Evolutionary conservation across 768 basidiomycete genomes (phyloP).

Genomic region (Russula ochroleuca): DNA sequence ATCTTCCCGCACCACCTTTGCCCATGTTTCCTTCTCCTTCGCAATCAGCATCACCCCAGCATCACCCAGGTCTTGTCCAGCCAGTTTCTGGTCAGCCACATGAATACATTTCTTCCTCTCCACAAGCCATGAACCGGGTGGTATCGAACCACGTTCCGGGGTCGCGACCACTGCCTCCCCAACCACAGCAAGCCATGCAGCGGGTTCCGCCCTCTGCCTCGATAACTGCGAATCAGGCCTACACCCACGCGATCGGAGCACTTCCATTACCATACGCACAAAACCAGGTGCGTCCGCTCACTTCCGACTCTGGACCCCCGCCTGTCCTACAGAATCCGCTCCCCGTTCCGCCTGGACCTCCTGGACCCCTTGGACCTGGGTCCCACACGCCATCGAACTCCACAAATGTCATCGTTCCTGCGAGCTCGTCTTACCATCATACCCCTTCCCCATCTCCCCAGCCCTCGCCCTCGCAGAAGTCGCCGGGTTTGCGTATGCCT

Average conservation of each 20-base stretch:
- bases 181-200: slow-evolving; percentile 20
- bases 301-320: slow-evolving; percentile 7
- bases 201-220: slow-evolving; percentile 6
- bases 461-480: slow-evolving; percentile 17
- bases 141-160: slow-evolving; percentile 24
- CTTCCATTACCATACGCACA: slow-evolving; percentile 7
- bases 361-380: slow-evolving; percentile 26
- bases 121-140: slow-evolving; percentile 9
- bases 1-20: slow-evolving; percentile 26
- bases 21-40: slow-evolving; percentile 39
- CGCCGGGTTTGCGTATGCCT: slow-evolving; percentile 12
- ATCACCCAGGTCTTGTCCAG: slow-evolving; percentile 7
- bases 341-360: slow-evolving; percentile 28
- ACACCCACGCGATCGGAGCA: slow-evolving; percentile 8
- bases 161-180: slow-evolving; percentile 27
- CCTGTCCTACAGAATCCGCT: slow-evolving; percentile 22
- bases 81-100: not conserved
- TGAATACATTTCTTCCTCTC: slow-evolving; percentile 18
- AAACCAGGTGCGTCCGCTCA: not conserved
- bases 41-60: slow-evolving; percentile 34
- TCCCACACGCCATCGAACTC: slow-evolving; percentile 16
- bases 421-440: slow-evolving; percentile 21
- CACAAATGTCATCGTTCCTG: not conserved
- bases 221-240: slow-evolving; percentile 15
- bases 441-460: slow-evolving; percentile 23